Evolutionary conservation across 2,329 filamentous ascomycete species (phyloP).

Genomic region (Eurotiales sp.): DNA sequence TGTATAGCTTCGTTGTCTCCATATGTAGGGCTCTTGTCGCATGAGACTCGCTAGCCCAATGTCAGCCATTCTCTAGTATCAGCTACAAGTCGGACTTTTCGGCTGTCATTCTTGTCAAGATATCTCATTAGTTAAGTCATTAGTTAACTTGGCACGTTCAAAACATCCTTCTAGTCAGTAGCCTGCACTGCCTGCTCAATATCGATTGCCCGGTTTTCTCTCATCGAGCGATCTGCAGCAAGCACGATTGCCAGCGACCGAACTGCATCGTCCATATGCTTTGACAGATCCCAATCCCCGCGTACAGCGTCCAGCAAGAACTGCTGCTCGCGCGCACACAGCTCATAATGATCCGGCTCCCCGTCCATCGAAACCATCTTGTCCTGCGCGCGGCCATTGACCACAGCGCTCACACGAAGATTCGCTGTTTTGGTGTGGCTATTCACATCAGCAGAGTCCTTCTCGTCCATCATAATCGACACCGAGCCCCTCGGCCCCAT

Average conservation of each 20-base stretch:
- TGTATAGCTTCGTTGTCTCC: no score
- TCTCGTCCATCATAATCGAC: conserved; percentile 18
- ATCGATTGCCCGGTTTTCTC: conserved; percentile 16
- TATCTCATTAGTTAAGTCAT: no score
- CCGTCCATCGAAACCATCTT: conserved; percentile 18
- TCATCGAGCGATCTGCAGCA: conserved; percentile 19
- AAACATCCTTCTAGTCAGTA: no score
- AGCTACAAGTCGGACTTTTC: no score
- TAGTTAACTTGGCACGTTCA: no score
- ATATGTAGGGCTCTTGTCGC: no score
- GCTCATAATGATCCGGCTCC: conserved; percentile 18
- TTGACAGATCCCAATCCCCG: conserved; percentile 12
- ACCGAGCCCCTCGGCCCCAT: conserved; percentile 19
- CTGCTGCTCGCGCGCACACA: conserved; percentile 19
- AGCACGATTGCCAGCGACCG: conserved; percentile 17
- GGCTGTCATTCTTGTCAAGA: no score
- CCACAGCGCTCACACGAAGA: conserved; percentile 15
- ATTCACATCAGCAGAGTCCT: conserved; percentile 16
- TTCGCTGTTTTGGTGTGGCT: conserved; percentile 18
- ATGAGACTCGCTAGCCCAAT: no score
- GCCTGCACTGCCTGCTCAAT: no score
- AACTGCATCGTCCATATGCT: conserved; percentile 19
- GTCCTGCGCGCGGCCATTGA: conserved; percentile 13
- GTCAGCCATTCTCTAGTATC: no score
- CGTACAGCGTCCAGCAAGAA: conserved; percentile 18